Base-by-base conservation (phyloP, 495 filamentous ascomycete species). In the Aspergillus indologenus region DNA sequence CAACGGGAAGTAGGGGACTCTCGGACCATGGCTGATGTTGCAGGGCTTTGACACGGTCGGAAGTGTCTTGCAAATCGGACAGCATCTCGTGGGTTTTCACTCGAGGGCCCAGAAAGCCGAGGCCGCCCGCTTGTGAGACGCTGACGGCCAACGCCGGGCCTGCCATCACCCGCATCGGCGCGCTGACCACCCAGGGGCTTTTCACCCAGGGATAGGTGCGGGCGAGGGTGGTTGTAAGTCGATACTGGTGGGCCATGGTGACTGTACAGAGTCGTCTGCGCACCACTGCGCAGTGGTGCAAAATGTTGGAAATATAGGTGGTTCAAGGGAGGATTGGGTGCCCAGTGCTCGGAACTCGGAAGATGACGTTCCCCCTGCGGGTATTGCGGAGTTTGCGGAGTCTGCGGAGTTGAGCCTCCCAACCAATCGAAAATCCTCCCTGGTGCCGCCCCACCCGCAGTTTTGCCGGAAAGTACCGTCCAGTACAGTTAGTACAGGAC, bases 81-180 rank as follows among this genome's bases (percentile, higher is more conserved):
- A 61, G 29, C 11, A 65, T 67, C 24, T 77, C 66, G 19, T 68
- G 51, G 3, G 75, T 75, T 54, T 78, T 72, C 23, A 67, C 51
- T 2, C 66, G 61, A 11, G 76, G 75, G 1, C 75, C 78, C 22
- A 80, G 68, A 44, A 78, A 80, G 6, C 86, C 86, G 2, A 90
- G 68, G 0, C 87, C 87, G n/a, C 87, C 86, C 21, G 89, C 87
- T 52, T 74, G 76, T 19, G 83, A 85, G 15, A 90, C 77, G 21
- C 78, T 82, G 19, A 79, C 65, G 7, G 87, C 76, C 0, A 91
- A 74, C 44, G 71, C 69, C 15, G 85, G 78, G 5, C 83, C 81
- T 7, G 89, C 77, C 63, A 90, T 84, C 24, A 87, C 72, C 45
- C 86, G 82, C 88, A 94, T 91, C 5, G 90, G 90, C 0, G 89